Conservation (phyloP, 768 basidiomycete genomes). For the Hydnomerulius pinastri region DNA sequence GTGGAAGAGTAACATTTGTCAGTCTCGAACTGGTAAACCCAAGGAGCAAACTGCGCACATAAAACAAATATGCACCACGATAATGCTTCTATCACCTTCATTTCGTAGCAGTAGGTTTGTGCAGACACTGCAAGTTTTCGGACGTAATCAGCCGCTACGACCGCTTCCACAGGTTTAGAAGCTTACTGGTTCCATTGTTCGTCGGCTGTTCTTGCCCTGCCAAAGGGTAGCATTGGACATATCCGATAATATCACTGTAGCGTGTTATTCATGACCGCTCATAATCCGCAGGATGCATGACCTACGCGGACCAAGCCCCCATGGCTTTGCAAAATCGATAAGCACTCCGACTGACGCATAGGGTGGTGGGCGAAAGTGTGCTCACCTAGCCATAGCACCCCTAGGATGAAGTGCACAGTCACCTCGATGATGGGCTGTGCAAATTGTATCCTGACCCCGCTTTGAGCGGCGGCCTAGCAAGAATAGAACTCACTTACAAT, state of each 20-base stretch:
- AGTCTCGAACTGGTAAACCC: constrained; percentile 3
- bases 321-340: constrained; percentile 47
- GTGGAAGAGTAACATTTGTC: not conserved
- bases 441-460: constrained; percentile 58
- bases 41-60: constrained; percentile 34
- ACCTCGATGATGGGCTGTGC: constrained; percentile 68
- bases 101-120: constrained; percentile 68
- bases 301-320: constrained; percentile 76
- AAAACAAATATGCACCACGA: constrained; percentile 72
- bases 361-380: constrained; percentile 5
- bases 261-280: constrained; percentile 6
- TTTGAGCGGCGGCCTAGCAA: not conserved
- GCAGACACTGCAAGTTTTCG: constrained; percentile 48
- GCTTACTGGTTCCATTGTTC: constrained; percentile 56
- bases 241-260: constrained; percentile 68
- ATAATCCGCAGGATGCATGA: not conserved
- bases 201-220: constrained; percentile 46
- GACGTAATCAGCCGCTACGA: constrained; percentile 6
- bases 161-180: not conserved
- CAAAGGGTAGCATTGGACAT: constrained; percentile 57
- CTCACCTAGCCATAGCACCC: constrained; percentile 71
- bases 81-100: constrained; percentile 78
- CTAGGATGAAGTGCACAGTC: constrained; percentile 52
- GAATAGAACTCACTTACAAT: constrained; percentile 42
- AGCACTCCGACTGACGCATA: not conserved